Base-by-base conservation (phyloP, 75 land plant species). In the Larix kaempferi region DNA sequence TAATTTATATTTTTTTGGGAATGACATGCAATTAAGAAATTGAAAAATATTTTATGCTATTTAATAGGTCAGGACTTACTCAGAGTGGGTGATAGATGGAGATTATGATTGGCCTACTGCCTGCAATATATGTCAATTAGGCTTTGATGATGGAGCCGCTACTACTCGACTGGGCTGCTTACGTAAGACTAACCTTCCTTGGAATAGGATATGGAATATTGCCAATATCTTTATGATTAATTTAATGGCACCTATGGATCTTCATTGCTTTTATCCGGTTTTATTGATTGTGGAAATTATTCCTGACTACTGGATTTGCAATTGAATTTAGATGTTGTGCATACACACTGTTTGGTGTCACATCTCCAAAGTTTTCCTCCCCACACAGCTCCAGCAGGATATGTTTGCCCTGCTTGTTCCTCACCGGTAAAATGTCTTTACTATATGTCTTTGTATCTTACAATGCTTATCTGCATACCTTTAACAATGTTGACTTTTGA, bases 31-130 rank as follows among this genome's bases (percentile, higher is more conserved):
- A 21, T 69, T 69, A 37, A 8, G 33, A 69, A 69, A 6, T 65
- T 35, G 17, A 35, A 35, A 17, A 71, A 15, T 77, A 52, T 55
- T 23, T 16, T 74, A 57, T 74, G 33, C n/a, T 26, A n/a, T 55
- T 23, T 55, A 56, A 71, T 29, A 93, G 99, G 91, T 97, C 11
- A 89, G 89, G 63, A 94, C 95, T 19, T 97, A 97, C 82, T 92
- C 99, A 22, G 99, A 97, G 58, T 97, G 99, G 99, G 99, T 97
- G 44, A 88, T 97, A 49, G 92, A 97, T 91, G 99, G 98, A 63
- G 98, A 95, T 72, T 97, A 95, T 88, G 99, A 95, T 82, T 97
- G 99, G 99, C 99, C 99, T 57, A 84, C 94, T 22, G 86, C 74
- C 8, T 97, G 99, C 74, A 84, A 85, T 54, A 22, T 72, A 16